Base-by-base conservation (phyloP, 371 early-diverging fungal species). In the Actinomucor elegans region DNA sequence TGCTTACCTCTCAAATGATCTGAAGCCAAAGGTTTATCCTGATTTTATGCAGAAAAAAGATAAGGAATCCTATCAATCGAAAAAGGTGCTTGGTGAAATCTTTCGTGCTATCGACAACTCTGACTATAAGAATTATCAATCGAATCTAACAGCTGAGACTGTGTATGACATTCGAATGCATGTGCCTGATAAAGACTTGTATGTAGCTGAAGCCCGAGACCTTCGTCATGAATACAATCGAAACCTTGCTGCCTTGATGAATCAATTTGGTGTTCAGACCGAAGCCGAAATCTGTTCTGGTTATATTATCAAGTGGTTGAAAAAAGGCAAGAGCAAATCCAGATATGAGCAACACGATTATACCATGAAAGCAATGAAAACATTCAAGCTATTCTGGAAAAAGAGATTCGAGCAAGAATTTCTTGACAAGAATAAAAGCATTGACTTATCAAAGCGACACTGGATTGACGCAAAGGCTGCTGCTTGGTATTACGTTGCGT, bases 11-110 rank as follows among this genome's bases (percentile, higher is more conserved):
- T 61, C 57, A 0, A 50, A 52, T 0, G 83, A 83, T 17, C 62
- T 83, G 1, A 51, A 71, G 6, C 85, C 86, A 0, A 61, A 48
- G 10, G 38, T 32, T 1, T 90, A 77, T 49, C 94, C 94, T 0
- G 92, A 92, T 57, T 94, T 90, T 53, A 90, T 94, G 92, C 80
- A 90, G 42, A 87, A 88, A 57, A 66, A 71, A 5, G 70, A 71
- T 27, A 81, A 83, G 45, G 57, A 58, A 7, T 58, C 65, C 0
- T 92, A 92, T 55, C 7, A 14, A 1, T 88, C 88, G 3, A 49
- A 59, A 34, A 83, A 87, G 36, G 81, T 85, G 1, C 56, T 89
- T 1, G 91, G 91, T 0, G 52, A 48, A 2, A 79, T 94, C 1
- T 92, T 80, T 57, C 74, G 90, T 0, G 52, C 63, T 0, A 72